phyloP scores from a whole-genome alignment of 352 stramenopile species.

The Phytophthora macrochlamydospora region DNA sequence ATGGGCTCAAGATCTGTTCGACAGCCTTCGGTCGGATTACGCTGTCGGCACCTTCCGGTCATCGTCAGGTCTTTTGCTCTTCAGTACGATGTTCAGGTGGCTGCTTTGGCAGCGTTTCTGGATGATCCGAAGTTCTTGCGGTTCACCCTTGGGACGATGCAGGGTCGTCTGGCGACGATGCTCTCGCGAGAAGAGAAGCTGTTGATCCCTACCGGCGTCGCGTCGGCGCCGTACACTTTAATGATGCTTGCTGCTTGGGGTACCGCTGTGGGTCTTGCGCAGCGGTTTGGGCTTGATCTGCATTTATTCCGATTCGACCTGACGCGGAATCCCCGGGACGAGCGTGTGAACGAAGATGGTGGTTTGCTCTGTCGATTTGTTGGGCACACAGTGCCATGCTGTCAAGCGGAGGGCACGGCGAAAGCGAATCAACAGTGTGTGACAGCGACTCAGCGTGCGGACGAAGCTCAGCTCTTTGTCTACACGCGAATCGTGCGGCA shows the following conservation, averaged over 20 bases:
- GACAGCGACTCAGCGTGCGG: constrained; percentile 29
- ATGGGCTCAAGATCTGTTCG: constrained; percentile 37
- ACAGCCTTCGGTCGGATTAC: constrained; percentile 27
- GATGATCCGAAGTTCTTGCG: constrained; percentile 41
- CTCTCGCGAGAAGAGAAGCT: constrained; percentile 41
- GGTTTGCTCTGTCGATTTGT: constrained; percentile 49
- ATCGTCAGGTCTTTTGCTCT: constrained; percentile 40
- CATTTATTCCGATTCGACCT: constrained; percentile 59
- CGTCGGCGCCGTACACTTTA: constrained; percentile 34
- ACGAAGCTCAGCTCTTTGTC: constrained; percentile 41
- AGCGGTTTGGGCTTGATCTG: constrained; percentile 37
- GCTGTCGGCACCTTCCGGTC: constrained; percentile 28
- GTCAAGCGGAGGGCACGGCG: constrained; percentile 17
- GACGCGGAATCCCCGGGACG: constrained; percentile 28
- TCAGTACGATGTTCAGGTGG: constrained; percentile 55
- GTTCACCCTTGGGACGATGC: constrained; percentile 51
- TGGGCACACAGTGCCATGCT: constrained; percentile 43
- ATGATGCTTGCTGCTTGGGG: constrained; percentile 39
- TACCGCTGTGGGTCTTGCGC: constrained; percentile 30
- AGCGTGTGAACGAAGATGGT: constrained; percentile 31
- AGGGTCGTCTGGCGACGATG: constrained; percentile 51
- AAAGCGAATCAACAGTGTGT: constrained; percentile 26
- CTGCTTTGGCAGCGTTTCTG: constrained; percentile 47
- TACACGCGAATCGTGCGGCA: constrained; percentile 37
- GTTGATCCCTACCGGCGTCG: constrained; percentile 29